Evolutionary conservation across 148 eudicot species (phyloP), one percentile per base, ranked within the genome.

Genomic region (Cornus suecica): DNA sequence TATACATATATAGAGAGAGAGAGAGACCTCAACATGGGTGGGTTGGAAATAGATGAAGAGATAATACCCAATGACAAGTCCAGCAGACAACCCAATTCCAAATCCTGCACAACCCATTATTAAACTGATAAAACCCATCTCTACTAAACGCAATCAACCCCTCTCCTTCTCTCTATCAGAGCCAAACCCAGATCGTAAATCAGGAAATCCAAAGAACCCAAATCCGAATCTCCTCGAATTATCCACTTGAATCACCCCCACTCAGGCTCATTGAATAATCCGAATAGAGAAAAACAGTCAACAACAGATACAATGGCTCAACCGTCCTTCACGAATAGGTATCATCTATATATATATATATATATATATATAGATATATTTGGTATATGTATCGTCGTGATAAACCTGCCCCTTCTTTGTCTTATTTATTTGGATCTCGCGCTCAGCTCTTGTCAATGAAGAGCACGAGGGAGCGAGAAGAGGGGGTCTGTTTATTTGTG

Each of bases 1-100:
- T 56, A 42, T 25, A 63, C 28, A 75, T 48, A 68, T 22, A 65
- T 10, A 24, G 2, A 65, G 72, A 71, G 22, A 71, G 63, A 42
- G 34, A 27, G 5, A 41, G 61, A 93, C 97, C 96, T 89, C 81
- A 25, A 93, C 94, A 84, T 91, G 90, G 65, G 72, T 63, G 68
- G 94, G 80, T 61, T 89, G 92, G 75, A 86, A 88, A 66, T 84
- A 91, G 79, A 93, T 84, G 87, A 93, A 93, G 71, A 87, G 69
- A 68, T 65, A 93, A 70, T 93, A 93, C 0, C 98, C 98, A 77
- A 88, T 78, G 5, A 79, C 81, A n/a, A 93, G 86, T 16, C 98
- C 98, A 70, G 87, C 66, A 58, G 92, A 74, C 74, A 87, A 74
- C 37, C 95, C 98, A 68, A 90, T 67, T 56, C 97, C 98, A 70